phyloP scores from a whole-genome alignment of 257 asterid species.

The Catharanthus roseus region DNA sequence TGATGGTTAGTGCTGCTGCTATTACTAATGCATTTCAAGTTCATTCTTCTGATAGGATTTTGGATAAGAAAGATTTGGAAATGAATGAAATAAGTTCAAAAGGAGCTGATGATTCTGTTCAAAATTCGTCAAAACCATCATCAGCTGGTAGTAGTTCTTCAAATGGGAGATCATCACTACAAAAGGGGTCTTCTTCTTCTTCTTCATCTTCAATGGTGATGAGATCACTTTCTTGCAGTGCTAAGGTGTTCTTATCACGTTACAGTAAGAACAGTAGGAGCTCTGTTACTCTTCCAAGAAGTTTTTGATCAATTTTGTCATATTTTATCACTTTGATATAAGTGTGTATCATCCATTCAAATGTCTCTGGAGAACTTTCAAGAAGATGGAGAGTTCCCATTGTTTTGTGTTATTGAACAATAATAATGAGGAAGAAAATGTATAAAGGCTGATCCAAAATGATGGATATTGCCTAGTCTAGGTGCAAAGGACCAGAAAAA shows the following conservation, averaged over 20 bases:
- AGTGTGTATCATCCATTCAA: no score
- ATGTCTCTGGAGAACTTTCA: conserved; percentile 8
- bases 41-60: conserved; percentile 15
- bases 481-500: background rate
- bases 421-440: background rate
- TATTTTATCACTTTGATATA: background rate
- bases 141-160: conserved; percentile 25
- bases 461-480: background rate
- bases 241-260: conserved; percentile 35
- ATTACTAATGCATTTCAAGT: conserved; percentile 23
- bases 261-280: conserved; percentile 31
- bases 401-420: background rate
- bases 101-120: conserved; percentile 13
- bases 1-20: conserved; percentile 24
- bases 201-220: conserved; percentile 14
- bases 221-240: conserved; percentile 63
- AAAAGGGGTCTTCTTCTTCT: conserved; percentile 22
- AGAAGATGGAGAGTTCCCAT: conserved; percentile 14
- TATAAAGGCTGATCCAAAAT: conserved; percentile 12
- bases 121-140: conserved; percentile 18
- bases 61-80: conserved; percentile 7
- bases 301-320: background rate
- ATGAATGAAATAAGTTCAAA: conserved; percentile 10
- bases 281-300: conserved; percentile 17
- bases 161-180: conserved; percentile 13